Base-by-base conservation (phyloP, 169 alveolate species). In the Babesia gibsoni region DNA sequence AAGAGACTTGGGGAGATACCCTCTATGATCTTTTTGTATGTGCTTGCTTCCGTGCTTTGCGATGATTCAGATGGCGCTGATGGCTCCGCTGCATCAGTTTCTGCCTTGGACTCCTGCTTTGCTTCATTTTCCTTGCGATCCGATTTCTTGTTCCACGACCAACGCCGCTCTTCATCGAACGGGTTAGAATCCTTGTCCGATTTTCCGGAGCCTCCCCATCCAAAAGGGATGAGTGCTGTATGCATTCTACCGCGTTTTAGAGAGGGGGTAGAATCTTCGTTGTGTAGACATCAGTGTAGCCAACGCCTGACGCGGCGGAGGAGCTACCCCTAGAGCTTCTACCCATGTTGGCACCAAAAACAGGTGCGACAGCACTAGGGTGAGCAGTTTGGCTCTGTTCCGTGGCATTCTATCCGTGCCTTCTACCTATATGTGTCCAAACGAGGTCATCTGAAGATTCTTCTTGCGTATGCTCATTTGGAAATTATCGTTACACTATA, bases 181-280 rank as follows among this genome's bases (percentile, higher is more conserved):
- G 63, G 58, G 23, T 33, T 57, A 10, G 70, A 48, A 23, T 52
- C 37, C 22, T 39, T 36, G 42, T 49, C 41, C 10, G 63, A 41
- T 22, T 56, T 32, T 1, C 52, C 58, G 37, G 45, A 48, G 16
- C 72, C 59, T 9, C 73, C 67, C 49, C 77, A 22, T 6, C 73
- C 86, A 46, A 77, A 77, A 0, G 86, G 86, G 10, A 77, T 52
- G 29, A 69, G 73, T 10, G 81, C 81, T 16, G 53, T n/a, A 18
- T 53, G 45, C 64, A 23, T 42, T 3, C 14, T 20, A 2, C 41
- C 5, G 18, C 30, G 9, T 37, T 33, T 29, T 1, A 43, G 58
- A 16, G 32, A 43, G 4, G 59, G n/a, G 50, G 41, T 12, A 5
- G 4, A 16, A 32, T 14, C 58, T 1, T 12, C n/a, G 58, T 4